Percentiles rank a stretch among this genome's conserved stretches.
phyloP scores from a whole-genome alignment of 2,329 filamentous ascomycete genomes.

The Neopestalotiopsis sp. region DNA sequence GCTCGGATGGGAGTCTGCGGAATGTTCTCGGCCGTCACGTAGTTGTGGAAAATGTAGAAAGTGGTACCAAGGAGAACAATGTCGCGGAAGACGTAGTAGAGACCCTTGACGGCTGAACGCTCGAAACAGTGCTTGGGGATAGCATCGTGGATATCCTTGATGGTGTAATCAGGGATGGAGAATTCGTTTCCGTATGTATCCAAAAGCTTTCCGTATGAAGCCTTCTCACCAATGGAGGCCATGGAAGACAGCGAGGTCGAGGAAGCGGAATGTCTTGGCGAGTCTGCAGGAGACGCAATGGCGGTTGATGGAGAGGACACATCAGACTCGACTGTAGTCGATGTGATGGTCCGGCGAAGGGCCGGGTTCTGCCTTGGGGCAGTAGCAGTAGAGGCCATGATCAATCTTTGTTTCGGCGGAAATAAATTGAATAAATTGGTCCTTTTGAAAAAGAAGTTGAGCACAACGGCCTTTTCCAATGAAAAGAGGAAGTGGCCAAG shows the following conservation, averaged over 20 bases:
- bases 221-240: conserved; percentile 65
- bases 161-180: conserved; percentile 90
- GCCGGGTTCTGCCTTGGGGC: conserved; percentile 47
- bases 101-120: conserved; percentile 76
- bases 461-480: background rate
- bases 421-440: background rate
- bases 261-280: conserved; percentile 70
- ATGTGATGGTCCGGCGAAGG: conserved; percentile 53
- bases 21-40: conserved; percentile 82
- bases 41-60: conserved; percentile 89
- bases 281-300: conserved; percentile 62
- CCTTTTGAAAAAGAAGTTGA: background rate
- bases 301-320: conserved; percentile 59
- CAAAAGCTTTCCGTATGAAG: conserved; percentile 66
- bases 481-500: background rate
- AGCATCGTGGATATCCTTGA: conserved; percentile 96
- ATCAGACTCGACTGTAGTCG: conserved; percentile 46
- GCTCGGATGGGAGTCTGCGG: conserved; percentile 71
- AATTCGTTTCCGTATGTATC: conserved; percentile 97
- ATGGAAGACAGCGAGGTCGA: conserved; percentile 93
- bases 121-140: conserved; percentile 98
- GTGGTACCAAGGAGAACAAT: conserved; percentile 72
- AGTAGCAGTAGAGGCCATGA: conserved; percentile 53
- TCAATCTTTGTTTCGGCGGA: background rate
- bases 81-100: conserved; percentile 87